Evolutionary conservation across 225 moss, liverwort and hornwort species (phyloP).

Genomic region (Pseudisothecium myosuroides): DNA sequence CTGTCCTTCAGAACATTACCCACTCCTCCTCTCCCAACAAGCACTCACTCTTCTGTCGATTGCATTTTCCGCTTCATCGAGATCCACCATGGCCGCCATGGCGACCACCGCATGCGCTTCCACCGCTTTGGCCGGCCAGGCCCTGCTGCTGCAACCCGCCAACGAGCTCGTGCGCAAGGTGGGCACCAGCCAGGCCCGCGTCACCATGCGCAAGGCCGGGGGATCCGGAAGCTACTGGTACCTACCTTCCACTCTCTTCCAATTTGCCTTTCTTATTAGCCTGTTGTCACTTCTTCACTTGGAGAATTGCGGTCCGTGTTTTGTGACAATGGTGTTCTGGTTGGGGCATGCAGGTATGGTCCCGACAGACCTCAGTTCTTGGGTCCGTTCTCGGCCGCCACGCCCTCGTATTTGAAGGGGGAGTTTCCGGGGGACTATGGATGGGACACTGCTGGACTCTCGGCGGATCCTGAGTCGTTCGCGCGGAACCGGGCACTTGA

Average conservation of each 20-base stretch:
- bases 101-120: slow-evolving; percentile 50
- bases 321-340: not conserved
- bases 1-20: not conserved
- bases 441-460: slow-evolving; percentile 52
- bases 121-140: slow-evolving; percentile 40
- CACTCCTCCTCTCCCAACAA: too few relatives aligned
- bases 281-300: not conserved
- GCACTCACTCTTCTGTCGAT: too few relatives aligned
- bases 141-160: slow-evolving; percentile 23
- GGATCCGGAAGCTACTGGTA: slow-evolving; percentile 15
- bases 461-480: slow-evolving; percentile 46
- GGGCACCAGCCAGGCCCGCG: slow-evolving; percentile 36
- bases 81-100: slow-evolving; percentile 26
- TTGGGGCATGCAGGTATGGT: slow-evolving; percentile 25
- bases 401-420: slow-evolving; percentile 42
- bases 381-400: slow-evolving; percentile 36
- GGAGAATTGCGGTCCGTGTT: not conserved
- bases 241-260: not conserved
- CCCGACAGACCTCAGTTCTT: slow-evolving; percentile 34
- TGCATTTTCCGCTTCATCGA: not conserved
- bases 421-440: slow-evolving; percentile 51
- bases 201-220: slow-evolving; percentile 22
- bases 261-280: not conserved
- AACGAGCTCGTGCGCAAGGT: slow-evolving; percentile 32
- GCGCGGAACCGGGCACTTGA: slow-evolving; percentile 38